Evolutionary conservation across 306 rosid species (phyloP).

Genomic region (Prunus dulcis): DNA sequence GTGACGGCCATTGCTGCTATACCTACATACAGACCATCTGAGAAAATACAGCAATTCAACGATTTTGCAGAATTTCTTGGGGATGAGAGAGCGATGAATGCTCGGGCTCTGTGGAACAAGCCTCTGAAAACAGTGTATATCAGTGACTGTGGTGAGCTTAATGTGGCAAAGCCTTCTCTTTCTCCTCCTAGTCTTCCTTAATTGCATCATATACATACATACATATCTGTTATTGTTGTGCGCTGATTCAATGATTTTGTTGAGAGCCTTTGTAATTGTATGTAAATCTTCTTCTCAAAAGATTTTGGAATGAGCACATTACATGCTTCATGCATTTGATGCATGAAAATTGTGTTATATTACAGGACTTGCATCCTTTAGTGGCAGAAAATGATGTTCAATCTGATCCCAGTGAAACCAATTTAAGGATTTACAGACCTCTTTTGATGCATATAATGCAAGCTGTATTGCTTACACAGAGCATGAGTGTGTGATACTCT

Average conservation of each 20-base stretch:
- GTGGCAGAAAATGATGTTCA: too few species aligned
- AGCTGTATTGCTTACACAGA: too few species aligned
- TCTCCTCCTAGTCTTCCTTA: slow-evolving; percentile 82
- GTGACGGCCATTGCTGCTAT: slow-evolving; percentile 74
- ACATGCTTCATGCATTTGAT: slow-evolving; percentile 6
- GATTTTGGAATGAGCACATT: background rate
- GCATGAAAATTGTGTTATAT: background rate
- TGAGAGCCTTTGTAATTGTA: background rate
- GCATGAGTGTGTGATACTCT: background rate
- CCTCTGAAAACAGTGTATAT: slow-evolving; percentile 77
- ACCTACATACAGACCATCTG: slow-evolving; percentile 77
- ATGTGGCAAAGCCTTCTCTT: slow-evolving; percentile 84
- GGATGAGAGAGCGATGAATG: slow-evolving; percentile 86
- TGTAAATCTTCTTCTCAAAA: background rate
- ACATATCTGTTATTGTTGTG: background rate
- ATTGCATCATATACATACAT: background rate
- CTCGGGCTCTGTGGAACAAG: slow-evolving; percentile 75
- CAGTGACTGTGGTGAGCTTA: slow-evolving; percentile 81
- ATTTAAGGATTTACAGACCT: too few species aligned
- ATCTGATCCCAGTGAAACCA: too few species aligned
- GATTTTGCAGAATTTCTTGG: slow-evolving; percentile 80
- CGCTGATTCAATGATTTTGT: background rate
- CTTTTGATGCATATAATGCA: too few species aligned
- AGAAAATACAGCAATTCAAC: slow-evolving; percentile 80
- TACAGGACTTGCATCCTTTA: too few species aligned